Base-by-base conservation (phyloP, 2,329 filamentous ascomycete genomes). In the Coniochaeta prunicola region DNA sequence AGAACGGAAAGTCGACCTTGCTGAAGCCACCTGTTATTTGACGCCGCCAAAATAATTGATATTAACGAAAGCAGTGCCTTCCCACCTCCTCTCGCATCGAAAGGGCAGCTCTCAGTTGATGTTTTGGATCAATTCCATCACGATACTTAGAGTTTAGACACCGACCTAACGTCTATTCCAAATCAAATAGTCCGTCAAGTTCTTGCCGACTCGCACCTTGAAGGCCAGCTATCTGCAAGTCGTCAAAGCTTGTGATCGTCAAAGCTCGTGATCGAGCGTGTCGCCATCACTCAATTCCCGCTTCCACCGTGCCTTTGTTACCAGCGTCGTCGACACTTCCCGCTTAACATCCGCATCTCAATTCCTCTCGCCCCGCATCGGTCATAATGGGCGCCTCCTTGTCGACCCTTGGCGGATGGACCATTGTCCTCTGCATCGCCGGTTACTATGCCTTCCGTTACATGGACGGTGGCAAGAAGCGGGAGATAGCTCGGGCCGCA, bases 351-450 rank as follows among this genome's bases (percentile, higher is more conserved):
- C 4, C 19, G 24, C 45, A 3, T n/a, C 13, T 28, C 21, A 15
- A 50, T 21, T 12, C 21, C 45, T 19, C 42, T 19, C 42, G 28
- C 28, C 26, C 21, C 38, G n/a, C 21, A n/a, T 56, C 33, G 34
- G 36, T 48, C 59, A 71, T 57, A 63, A 73, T 74, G 72, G 72
- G 72, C 59, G 64, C 65, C 60, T 62, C 66, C 28, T 65, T 73
- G 61, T 73, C 72, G 7, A 72, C 71, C 15, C 61, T 73, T 56
- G 64, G 64, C 60, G 68, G 71, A 57, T 74, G 71, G 68, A 64
- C 64, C 48, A 59, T 70, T 58, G 64, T 74, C 45, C 31, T 72
- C 31, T 63, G 60, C 57, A 34, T 68, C 19, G 59, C 61, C 9
- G 67, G 64, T 12, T 63, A 57, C 48, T 63, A 67, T 48, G 58